Evolutionary conservation across 257 asterid genomes (phyloP), one percentile per base, ranked within the genome.

Genomic region (Rauvolfia tetraphylla): DNA sequence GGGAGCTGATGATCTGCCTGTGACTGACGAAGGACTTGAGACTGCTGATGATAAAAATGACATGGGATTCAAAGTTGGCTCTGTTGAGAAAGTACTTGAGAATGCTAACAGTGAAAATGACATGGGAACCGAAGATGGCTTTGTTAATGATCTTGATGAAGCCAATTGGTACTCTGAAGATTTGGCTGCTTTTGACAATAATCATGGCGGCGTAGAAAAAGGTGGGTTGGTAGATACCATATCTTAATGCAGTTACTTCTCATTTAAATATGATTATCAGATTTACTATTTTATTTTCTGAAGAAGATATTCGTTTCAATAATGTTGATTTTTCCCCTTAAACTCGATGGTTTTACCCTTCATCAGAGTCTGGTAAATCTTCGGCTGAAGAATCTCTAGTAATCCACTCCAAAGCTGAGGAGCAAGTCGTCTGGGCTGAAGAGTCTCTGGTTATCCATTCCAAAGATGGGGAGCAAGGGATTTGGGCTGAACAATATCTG

Each of bases 391-490:
- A 41, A 41, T 31, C 58, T 22, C 46, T 11, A 1, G 33, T 29
- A 20, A 15, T 17, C 27, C 29, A 44, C 17, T 5, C 42, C 4
- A 13, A 44, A 59, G 8, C 49, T n/a, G 29, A 49, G 54, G 69
- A 73, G 53, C 67, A n/a, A 38, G 68, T n/a, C n/a, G n/a, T n/a
- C n/a, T n/a, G n/a, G 48, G 71, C 44, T 34, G 46, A 33, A 65
- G 75, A 41, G 29, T 31, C 58, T 22, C 46, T 11, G 3, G 33
- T 29, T 9, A 15, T 17, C 27, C 29, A 44, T 8, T 5, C 42
- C 4, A 13, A 44, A 59, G 8, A 36, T n/a, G 29, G 36, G 54
- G 69, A 73, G n/a, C n/a, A n/a, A n/a, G n/a, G n/a, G n/a, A n/a
- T n/a, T n/a, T n/a, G n/a, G 48, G 71, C 44, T 34, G 46, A 33